Base-by-base conservation (phyloP, 2,329 filamentous ascomycete genomes). In the Periconia sp. region DNA sequence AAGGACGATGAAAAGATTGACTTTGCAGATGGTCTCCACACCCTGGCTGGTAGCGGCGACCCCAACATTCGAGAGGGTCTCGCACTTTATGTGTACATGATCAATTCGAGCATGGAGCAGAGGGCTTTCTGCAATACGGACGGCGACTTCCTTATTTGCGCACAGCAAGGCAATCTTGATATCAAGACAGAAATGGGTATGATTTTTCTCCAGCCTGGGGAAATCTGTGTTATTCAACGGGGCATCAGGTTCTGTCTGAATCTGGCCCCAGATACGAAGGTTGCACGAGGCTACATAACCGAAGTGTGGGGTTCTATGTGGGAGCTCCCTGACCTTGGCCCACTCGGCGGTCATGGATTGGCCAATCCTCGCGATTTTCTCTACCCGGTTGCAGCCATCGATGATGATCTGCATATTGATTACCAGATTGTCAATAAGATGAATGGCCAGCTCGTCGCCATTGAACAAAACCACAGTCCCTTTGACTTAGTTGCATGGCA, bases 51-150 rank as follows among this genome's bases (percentile, higher is more conserved):
- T 4, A 73, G 73, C 18, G 78, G 78, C 7, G 77, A 80, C 29
- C 73, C 78, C 4, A 79, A 74, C n/a, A 65, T 76, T 19, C 66
- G 69, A 40, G 75, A 79, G 41, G 77, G 78, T 5, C 59, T 79
- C 16, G 77, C 77, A 4, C 62, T 76, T 1, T 76, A 79, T 52
- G 68, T 78, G 23, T 80, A 78, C 54, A 67, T 70, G 47, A 70
- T 75, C 52, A 78, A 78, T 49, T 57, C 61, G 1, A 71, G 63
- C 35, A 80, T 80, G 78, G 59, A 63, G 4, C 63, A 66, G 4
- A 64, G 72, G 24, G 73, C 76, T 0, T 78, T 77, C 48, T 72
- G 69, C 53, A 79, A 77, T 54, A 64, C 67, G 3, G 68, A 71
- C 33, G 68, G 68, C 21, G 68, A 71, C 49, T 70, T 70, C 37